A percentile compares a stretch with the other conserved stretches of the same genome.
Evolutionary conservation across 1,284 basidiomycete species (phyloP).

Genomic region (Malassezia sp.): DNA sequence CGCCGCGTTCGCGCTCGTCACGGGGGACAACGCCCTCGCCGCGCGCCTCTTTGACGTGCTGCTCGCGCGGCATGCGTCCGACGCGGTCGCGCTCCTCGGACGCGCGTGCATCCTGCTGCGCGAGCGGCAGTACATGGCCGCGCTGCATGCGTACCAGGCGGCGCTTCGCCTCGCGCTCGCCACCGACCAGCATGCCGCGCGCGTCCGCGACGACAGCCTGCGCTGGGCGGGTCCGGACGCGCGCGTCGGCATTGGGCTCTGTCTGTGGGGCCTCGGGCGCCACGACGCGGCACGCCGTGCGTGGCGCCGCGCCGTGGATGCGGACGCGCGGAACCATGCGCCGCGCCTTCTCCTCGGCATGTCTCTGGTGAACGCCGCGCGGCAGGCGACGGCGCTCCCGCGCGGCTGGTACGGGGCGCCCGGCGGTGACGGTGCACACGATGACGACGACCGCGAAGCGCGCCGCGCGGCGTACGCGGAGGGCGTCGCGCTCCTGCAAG

Average conservation of each 20-base stretch:
- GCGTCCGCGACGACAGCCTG: slow-evolving; percentile 16
- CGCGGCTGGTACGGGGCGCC: slow-evolving; percentile 31
- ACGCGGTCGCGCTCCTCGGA: slow-evolving; percentile 38
- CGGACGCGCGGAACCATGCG: slow-evolving; percentile 22
- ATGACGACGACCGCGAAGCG: slow-evolving; percentile 29
- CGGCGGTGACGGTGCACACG: slow-evolving; percentile 19
- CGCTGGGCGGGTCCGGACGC: slow-evolving; percentile 38
- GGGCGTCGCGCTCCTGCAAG: slow-evolving; percentile 32
- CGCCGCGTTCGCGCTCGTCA: slow-evolving; percentile 23
- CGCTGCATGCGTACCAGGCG: slow-evolving; percentile 38
- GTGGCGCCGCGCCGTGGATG: slow-evolving; percentile 35
- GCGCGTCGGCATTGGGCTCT: slow-evolving; percentile 42
- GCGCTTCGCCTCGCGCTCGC: slow-evolving; percentile 29
- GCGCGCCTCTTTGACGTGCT: slow-evolving; percentile 24
- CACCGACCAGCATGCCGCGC: slow-evolving; percentile 22
- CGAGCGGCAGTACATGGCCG: slow-evolving; percentile 26
- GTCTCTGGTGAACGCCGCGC: slow-evolving; percentile 32
- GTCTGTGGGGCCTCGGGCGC: slow-evolving; percentile 35
- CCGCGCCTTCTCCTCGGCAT: slow-evolving; percentile 39
- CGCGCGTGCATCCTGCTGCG: slow-evolving; percentile 39
- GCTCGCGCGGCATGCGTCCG: slow-evolving; percentile 21
- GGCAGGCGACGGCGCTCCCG: slow-evolving; percentile 23
- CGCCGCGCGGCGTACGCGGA: slow-evolving; percentile 36
- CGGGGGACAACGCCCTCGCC: slow-evolving; percentile 28
- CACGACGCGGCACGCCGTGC: slow-evolving; percentile 37